Evolutionary conservation across 345 rosid genomes (phyloP).

Genomic region (Nasturtium officinale): DNA sequence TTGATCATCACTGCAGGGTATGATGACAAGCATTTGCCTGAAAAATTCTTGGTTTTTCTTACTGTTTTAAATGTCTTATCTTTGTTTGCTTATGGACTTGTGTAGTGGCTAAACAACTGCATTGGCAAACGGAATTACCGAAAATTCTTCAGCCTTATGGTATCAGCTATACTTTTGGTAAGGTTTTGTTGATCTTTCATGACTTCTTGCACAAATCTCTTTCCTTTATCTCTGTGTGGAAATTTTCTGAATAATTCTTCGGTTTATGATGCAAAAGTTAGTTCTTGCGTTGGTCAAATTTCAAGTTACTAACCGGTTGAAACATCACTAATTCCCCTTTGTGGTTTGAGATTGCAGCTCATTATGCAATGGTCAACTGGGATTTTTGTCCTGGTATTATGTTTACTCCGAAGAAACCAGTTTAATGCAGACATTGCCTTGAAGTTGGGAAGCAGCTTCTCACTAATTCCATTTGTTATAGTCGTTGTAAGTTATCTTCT

Average conservation of each 20-base stretch:
- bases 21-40: conserved; percentile 28
- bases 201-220: not conserved
- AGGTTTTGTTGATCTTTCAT: conserved; percentile 39
- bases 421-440: conserved; percentile 69
- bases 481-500: conserved; percentile 76
- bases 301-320: conserved; percentile 56
- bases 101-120: conserved; percentile 98
- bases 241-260: conserved; percentile 9
- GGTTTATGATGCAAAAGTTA: not conserved
- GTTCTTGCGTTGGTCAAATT: not conserved
- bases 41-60: not conserved
- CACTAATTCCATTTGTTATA: conserved; percentile 79
- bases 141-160: conserved; percentile 93
- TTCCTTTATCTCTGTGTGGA: not conserved
- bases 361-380: conserved; percentile 92
- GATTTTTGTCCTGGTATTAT: conserved; percentile 76
- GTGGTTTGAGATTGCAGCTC: conserved; percentile 91
- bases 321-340: conserved; percentile 52
- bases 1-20: conserved; percentile 99
- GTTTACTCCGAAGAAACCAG: conserved; percentile 72
- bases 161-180: conserved; percentile 82
- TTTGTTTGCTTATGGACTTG: conserved; percentile 28
- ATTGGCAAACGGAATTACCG: conserved; percentile 84
- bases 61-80: conserved; percentile 15
- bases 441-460: conserved; percentile 96